Base-by-base conservation (phyloP, 2,329 filamentous ascomycete genomes). In the Aspergillus jensenii region DNA sequence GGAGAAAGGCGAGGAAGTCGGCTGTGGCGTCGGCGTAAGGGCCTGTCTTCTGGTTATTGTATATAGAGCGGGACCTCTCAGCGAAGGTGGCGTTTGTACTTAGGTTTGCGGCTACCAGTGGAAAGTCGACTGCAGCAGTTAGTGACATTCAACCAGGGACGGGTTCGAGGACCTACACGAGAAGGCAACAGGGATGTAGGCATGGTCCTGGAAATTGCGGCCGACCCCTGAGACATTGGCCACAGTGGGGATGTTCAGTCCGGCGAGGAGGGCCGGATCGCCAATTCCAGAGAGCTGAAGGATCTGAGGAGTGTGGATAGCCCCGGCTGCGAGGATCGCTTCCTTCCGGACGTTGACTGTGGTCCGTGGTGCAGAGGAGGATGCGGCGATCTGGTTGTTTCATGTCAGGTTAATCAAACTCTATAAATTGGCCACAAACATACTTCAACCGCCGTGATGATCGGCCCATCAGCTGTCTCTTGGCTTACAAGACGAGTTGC, bases 21-120 rank as follows among this genome's bases (percentile, higher is more conserved):
- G 47, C 55, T 9, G 55, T 57, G 39, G 55, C 55, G 48, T 57
- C 55, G 15, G 55, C 47, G 55, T 57, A 57, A 15, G 55, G 55
- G 8, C 55, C 55, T n/a, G 47, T 57, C 37, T 52, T 46, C 4
- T 41, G 14, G 21, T 27, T 31, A 21, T 52, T 6, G 41, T 57
- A 57, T 27, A 52, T 31, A 3, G 40, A 35, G 12, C 35, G 40
- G 17, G 55, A 46, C 37, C 41, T 40, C 2, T 48, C 55, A 3
- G 55, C 55, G 7, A 57, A 57, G 27, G 55, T 57, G 47, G 27
- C 25, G 27, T 57, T 57, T 17, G 39, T 52, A n/a, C 48, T 57
- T 14, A 57, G 55, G 33, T 57, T 57, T 14, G 55, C 31, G n/a
- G 41, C 33, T n/a, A 48, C 52, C 6, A 57, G 49, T 15, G 49